Evolutionary conservation across 2,329 filamentous ascomycete species (phyloP), one percentile per base, ranked within the genome.

Genomic region (Penicillium janthinellum): DNA sequence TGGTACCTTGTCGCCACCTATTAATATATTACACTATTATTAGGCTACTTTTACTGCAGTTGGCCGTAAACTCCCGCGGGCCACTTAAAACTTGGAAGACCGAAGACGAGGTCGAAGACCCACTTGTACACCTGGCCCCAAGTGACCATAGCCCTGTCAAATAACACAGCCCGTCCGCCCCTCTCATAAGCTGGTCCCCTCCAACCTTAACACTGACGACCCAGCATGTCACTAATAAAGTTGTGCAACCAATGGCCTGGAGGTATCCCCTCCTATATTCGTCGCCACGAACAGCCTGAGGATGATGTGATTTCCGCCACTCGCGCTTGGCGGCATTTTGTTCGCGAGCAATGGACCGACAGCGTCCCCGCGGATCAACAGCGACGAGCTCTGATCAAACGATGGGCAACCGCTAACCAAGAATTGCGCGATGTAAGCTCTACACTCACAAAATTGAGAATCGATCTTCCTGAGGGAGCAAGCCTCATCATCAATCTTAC

Each of bases 291-390:
- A 15, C 48, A 60, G 53, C 58, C 50, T 35, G 58, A 58, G n/a
- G 53, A 60, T 7, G 49, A 60, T 58, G 17, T 63, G 5, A 31
- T 34, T 48, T 38, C 51, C 31, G 54, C 60, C 42, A 44, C 60
- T 58, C 60, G 58, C 50, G 58, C 58, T 56, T 62, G 58, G 58
- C 60, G 58, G 44, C 35, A 52, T 50, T 62, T 60, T 58, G 55
- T 63, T 47, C 58, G 58, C 56, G 60, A 63, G 5, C 57, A 45
- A 55, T 60, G 58, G 60, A 58, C 52, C 42, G 39, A 31, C 11
- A 58, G 54, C 58, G 48, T 35, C 54, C 41, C 37, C 42, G 47
- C 48, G 25, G 55, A 63, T 60, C 47, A 60, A 54, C 58, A 60
- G 55, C 58, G 53, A 60, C 54, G 42, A 60, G 55, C 39, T 41